These are phyloP conservation scores for Hortiboletus flavorubellus DNA, from an alignment of 768 basidiomycete genomes.

Conservation along the genomic window DNA sequence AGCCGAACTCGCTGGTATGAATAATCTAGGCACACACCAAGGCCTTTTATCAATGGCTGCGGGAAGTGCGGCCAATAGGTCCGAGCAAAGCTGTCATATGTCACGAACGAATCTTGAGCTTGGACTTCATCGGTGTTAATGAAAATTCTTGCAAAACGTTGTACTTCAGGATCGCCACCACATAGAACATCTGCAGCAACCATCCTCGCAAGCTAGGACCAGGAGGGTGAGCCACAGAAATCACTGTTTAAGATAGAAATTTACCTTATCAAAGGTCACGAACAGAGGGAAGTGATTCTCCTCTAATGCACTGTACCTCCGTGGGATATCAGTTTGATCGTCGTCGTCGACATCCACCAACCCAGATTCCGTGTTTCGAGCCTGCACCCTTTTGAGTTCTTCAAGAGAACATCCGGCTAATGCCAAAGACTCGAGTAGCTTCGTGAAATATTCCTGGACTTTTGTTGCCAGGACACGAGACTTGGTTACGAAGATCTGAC, in stretches of 20 bases:
- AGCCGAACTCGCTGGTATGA: too few relatives aligned
- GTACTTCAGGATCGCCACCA: constrained; percentile 1
- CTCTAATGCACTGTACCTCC: too few relatives aligned
- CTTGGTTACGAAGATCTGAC: constrained; percentile 61
- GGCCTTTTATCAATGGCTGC: too few relatives aligned
- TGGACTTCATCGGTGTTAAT: constrained; percentile 12
- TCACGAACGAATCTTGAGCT: constrained; percentile 31
- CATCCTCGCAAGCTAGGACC: constrained; percentile 23
- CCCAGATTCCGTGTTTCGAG: constrained; percentile 25
- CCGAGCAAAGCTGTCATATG: constrained; percentile 45
- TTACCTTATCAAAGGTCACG: too few relatives aligned
- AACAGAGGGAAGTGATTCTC: too few relatives aligned
- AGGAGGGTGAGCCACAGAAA: background rate
- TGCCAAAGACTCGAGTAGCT: constrained; percentile 44
- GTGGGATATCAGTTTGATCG: too few relatives aligned
- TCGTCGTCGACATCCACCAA: constrained; percentile 25
- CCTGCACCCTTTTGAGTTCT: constrained; percentile 35
- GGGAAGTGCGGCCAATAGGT: background rate
- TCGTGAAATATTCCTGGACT: constrained; percentile 64
- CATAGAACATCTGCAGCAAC: constrained; percentile 22
- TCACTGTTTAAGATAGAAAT: too few relatives aligned
- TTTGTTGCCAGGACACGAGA: constrained; percentile 63
- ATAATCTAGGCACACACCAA: too few relatives aligned
- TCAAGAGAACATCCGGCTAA: constrained; percentile 34
- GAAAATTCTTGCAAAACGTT: constrained; percentile 13